phyloP scores from a whole-genome alignment of 2,329 filamentous ascomycete species.

The Xylariaceae sp. region DNA sequence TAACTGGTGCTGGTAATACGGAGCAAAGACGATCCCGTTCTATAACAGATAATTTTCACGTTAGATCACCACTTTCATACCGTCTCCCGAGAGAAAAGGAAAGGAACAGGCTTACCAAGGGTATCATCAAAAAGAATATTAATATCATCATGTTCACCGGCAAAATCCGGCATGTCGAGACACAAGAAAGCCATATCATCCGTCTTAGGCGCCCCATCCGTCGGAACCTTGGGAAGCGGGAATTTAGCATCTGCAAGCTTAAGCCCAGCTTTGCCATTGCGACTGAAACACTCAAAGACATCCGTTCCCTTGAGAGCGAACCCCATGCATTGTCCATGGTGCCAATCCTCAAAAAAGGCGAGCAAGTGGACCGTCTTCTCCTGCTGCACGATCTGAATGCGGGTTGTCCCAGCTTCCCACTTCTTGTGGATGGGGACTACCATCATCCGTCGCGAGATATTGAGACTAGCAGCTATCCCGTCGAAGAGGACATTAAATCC shows the following conservation, averaged over 20 bases:
- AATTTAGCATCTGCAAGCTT: conserved; percentile 89
- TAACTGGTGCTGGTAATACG: conserved; percentile 52
- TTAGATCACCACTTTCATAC: too few species aligned
- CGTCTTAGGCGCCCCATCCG: conserved; percentile 45
- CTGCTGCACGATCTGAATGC: conserved; percentile 73
- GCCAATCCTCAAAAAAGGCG: conserved; percentile 84
- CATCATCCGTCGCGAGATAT: conserved; percentile 78
- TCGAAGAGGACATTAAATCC: conserved; percentile 74
- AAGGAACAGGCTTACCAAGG: conserved; percentile 51
- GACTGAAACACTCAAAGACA: conserved; percentile 64
- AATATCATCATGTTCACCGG: conserved; percentile 89
- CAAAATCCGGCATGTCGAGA: conserved; percentile 80
- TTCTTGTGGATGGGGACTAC: conserved; percentile 92
- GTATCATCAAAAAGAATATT: conserved; percentile 77
- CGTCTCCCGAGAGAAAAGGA: too few species aligned
- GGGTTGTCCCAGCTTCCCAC: conserved; percentile 76
- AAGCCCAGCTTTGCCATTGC: conserved; percentile 62
- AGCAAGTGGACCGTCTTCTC: conserved; percentile 72
- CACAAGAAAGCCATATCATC: conserved; percentile 71
- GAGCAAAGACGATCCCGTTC: conserved; percentile 50
- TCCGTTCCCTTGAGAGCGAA: conserved; percentile 82
- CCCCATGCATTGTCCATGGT: conserved; percentile 81
- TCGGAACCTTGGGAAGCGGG: conserved; percentile 61
- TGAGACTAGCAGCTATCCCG: conserved; percentile 65
- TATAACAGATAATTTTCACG: conserved; percentile 23